Evolutionary conservation across 257 asterid species (phyloP).

Genomic region (Fraxinus quadrangulata): DNA sequence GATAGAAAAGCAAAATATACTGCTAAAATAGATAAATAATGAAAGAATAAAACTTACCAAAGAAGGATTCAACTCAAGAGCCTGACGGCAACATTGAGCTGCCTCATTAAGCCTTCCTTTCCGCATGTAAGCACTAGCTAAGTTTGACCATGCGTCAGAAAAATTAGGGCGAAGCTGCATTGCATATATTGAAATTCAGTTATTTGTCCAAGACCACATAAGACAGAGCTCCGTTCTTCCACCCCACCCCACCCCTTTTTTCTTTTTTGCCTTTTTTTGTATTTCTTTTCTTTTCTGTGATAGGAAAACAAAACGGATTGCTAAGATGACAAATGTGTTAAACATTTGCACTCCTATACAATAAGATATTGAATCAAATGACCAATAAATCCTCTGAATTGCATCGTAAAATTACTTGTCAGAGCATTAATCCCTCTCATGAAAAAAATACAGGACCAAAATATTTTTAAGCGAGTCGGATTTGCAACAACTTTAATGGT

Average conservation of each 20-base stretch:
- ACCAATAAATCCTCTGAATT: not conserved
- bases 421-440: not conserved
- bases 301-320: not conserved
- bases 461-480: not conserved
- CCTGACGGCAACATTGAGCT: slow-evolving; percentile 98
- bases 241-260: slow-evolving; percentile 4
- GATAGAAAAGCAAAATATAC: slow-evolving; percentile 12
- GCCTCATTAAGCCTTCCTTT: slow-evolving; percentile 94
- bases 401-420: not conserved
- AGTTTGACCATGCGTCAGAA: slow-evolving; percentile 99
- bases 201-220: slow-evolving; percentile 21
- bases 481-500: not conserved
- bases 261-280: not conserved
- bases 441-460: not conserved
- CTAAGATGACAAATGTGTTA: not conserved
- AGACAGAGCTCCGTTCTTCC: slow-evolving; percentile 3
- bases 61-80: slow-evolving; percentile 86
- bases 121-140: slow-evolving; percentile 98
- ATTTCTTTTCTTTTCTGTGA: not conserved
- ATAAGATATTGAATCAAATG: not conserved
- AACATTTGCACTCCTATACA: not conserved
- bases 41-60: slow-evolving; percentile 50
- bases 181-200: slow-evolving; percentile 22
- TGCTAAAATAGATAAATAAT: not conserved
- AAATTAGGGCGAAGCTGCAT: slow-evolving; percentile 98